Evolutionary conservation across 345 rosid species (phyloP), one percentile per base, ranked within the genome.

Genomic region (Boechera stricta): DNA sequence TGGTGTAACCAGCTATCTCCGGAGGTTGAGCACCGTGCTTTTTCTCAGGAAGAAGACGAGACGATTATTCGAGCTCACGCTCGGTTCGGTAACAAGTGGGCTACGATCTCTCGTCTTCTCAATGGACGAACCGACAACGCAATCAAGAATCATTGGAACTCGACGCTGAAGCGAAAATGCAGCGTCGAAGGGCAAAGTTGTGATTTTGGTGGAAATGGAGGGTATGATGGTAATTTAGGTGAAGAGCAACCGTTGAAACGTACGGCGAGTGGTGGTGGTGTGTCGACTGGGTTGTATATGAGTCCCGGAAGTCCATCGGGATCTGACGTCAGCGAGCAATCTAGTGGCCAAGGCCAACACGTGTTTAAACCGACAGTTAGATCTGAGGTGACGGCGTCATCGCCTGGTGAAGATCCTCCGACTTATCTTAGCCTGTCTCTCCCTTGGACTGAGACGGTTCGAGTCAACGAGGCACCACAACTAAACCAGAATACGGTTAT

Each of bases 1-100:
- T 94, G 98, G 98, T 91, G 97, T 74, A 91, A 94, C 84, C 98
- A 94, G 89, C 85, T 94, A 3, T 92, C 97, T 0, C 98, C 98
- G 0, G 90, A 88, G 83, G 98, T 94, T 0, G 97, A 92, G 81
- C 98, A 92, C 81, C 87, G 97, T 13, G 87, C 92, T 4, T 94
- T 92, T 56, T 77, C 89, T 0, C 57, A 89, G 0, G 92, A 92
- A 33, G 98, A 94, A 66, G 95, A 92, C 61, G 93, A 92, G 11
- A 88, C 87, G 45, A 94, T 92, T 41, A 67, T 90, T 68, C 73
- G 87, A 39, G 98, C 98, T 5, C 98, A 94, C 60, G 91, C 95
- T 9, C 85, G 89, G 6, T 86, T 90, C 33, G 98, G 98, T 39
- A 93, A 93, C 84, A 93, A 91, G 83, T 93, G 98, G 98, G 98